phyloP scores from a whole-genome alignment of 2,329 filamentous ascomycete genomes.

The Colletotrichum sp. region DNA sequence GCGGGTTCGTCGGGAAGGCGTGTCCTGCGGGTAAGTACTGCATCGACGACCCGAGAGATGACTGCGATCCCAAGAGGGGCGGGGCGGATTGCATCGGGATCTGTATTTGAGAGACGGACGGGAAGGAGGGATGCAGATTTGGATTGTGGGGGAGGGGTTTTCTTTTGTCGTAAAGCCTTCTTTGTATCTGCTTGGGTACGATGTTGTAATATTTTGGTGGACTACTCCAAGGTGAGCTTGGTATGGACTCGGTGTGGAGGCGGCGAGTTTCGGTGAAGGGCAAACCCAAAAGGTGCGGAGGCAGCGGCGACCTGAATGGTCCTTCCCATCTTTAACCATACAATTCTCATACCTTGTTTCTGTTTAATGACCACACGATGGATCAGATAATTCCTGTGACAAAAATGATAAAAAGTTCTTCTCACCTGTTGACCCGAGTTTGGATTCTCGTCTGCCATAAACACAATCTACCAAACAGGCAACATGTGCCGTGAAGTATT shows the following conservation, averaged over 20 bases:
- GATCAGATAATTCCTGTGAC: neutral
- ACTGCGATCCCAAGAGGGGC: conserved; percentile 30
- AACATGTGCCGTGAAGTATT: neutral
- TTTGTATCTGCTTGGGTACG: neutral
- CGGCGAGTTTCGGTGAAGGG: neutral
- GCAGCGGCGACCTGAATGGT: neutral
- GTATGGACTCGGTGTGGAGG: neutral
- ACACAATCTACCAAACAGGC: neutral
- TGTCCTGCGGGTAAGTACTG: conserved; percentile 31
- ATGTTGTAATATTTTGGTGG: neutral
- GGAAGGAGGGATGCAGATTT: neutral
- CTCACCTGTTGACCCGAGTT: neutral
- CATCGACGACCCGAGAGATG: conserved; percentile 31
- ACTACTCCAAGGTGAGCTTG: neutral
- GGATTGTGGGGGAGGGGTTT: neutral
- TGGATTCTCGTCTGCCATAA: neutral
- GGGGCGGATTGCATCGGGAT: conserved; percentile 36
- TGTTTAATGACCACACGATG: neutral
- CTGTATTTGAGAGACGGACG: conserved; percentile 28
- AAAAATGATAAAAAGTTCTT: neutral
- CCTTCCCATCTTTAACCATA: neutral
- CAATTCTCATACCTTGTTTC: neutral
- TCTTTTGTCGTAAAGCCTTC: neutral
- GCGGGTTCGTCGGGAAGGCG: conserved; percentile 27
- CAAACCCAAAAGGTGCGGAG: neutral